These are phyloP conservation scores for Novymonas esmeraldas DNA, from an alignment of 208 protist genomes.

Conservation along the genomic window DNA sequence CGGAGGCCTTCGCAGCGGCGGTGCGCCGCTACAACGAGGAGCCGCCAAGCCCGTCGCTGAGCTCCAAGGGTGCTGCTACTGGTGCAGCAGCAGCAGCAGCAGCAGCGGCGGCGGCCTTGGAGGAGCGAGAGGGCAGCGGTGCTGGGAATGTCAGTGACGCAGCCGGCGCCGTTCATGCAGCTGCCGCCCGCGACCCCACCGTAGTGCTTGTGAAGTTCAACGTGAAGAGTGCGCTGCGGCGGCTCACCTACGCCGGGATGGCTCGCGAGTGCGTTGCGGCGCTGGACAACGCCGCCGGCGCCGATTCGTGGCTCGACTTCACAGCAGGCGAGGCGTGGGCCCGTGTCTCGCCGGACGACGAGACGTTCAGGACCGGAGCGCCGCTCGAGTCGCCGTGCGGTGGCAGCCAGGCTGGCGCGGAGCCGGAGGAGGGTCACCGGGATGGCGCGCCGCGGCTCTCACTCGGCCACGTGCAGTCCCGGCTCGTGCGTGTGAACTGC, in stretches of 20 bases:
- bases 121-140: neutral
- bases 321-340: conserved; percentile 17
- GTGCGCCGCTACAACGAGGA: conserved; percentile 36
- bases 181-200: neutral
- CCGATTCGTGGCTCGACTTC: conserved; percentile 31
- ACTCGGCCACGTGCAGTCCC: conserved; percentile 17
- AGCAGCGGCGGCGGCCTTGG: neutral
- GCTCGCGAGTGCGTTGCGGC: conserved; percentile 20
- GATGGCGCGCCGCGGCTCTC: conserved; percentile 6
- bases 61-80: neutral
- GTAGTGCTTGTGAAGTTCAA: conserved; percentile 57
- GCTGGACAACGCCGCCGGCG: conserved; percentile 5
- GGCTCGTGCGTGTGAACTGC: conserved; percentile 72
- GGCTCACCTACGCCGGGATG: conserved; percentile 45
- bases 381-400: neutral
- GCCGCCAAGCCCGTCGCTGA: neutral
- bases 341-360: neutral
- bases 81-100: neutral
- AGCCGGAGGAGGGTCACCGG: neutral
- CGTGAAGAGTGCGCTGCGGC: conserved; percentile 49
- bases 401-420: neutral
- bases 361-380: neutral
- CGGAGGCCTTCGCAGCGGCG: conserved; percentile 53
- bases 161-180: neutral
- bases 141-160: neutral